Evolutionary conservation across 2,329 filamentous ascomycete genomes (phyloP), one percentile per base, ranked within the genome.

Genomic region (Plectosphaerella cucumerina): DNA sequence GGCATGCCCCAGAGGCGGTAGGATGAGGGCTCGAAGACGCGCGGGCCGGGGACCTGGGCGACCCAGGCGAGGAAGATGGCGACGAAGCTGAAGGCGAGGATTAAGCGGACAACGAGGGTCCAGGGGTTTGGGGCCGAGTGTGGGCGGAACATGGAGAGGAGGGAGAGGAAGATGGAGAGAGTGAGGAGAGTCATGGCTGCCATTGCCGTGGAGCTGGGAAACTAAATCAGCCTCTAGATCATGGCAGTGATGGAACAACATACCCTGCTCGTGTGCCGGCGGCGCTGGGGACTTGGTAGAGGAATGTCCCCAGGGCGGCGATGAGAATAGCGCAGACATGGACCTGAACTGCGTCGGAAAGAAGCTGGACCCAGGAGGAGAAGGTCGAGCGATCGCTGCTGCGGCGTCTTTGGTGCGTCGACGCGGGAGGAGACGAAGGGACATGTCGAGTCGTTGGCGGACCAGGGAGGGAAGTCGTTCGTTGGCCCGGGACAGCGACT

Each of bases 11-110:
- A 48, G 9, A 48, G 37, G 35, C 23, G 35, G 23, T 43, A 48
- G 21, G 17, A 35, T 5, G 35, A 4, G 39, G 39, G 47, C 10
- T 21, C 23, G 37, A 48, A 48, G 22, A 48, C 47, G 20, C 47
- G 37, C 20, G 47, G 47, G 12, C 37, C 37, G 17, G 47, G 47
- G n/a, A 43, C 47, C 12, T 48, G 33, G 11, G 59, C 64, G 18
- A 70, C 54, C 44, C 69, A 70, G n/a, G 64, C 60, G 44, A 68
- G 53, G 47, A 73, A 67, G 23, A 69, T 50, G 17, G 62, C 60
- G n/a, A 72, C 53, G 44, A 71, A 68, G 17, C 59, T 59, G 15
- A 63, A 49, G 5, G 68, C 68, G 21, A 65, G 58, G 20, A 63
- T 15, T 5, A 64, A 55, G 22, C 70, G 65, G 11, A 64, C 46